These are phyloP conservation scores for Thymus quinquecostatus DNA, from an alignment of 257 asterid species.

Conservation along the genomic window DNA sequence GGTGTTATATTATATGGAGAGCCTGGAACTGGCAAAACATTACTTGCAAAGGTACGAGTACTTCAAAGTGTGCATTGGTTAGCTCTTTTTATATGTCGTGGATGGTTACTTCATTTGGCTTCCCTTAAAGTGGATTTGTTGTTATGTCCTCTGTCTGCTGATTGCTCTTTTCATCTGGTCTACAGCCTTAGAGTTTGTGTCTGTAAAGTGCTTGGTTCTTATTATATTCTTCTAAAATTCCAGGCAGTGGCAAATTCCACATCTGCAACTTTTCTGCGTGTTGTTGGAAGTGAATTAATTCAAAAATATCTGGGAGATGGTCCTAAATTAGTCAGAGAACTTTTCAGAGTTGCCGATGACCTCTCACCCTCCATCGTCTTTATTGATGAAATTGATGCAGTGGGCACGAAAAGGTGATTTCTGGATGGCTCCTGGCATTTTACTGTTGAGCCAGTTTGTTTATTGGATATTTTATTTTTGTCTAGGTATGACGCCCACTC, in stretches of 20 bases:
- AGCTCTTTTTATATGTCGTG: neutral
- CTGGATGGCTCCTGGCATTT: slow-evolving; percentile 9
- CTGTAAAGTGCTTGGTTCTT: slow-evolving; percentile 18
- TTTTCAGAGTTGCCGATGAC: slow-evolving; percentile 94
- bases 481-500: slow-evolving; percentile 90
- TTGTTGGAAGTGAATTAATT: slow-evolving; percentile 91
- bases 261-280: slow-evolving; percentile 95
- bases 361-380: slow-evolving; percentile 94
- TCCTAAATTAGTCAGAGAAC: slow-evolving; percentile 93
- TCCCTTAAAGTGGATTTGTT: neutral
- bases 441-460: slow-evolving; percentile 11
- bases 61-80: neutral
- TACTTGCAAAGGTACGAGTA: slow-evolving; percentile 84
- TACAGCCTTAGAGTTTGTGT: slow-evolving; percentile 3
- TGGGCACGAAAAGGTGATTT: slow-evolving; percentile 82
- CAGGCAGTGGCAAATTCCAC: slow-evolving; percentile 98
- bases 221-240: neutral
- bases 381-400: slow-evolving; percentile 93
- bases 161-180: slow-evolving; percentile 7
- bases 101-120: slow-evolving; percentile 12
- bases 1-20: slow-evolving; percentile 94
- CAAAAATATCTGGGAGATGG: slow-evolving; percentile 96
- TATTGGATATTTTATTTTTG: slow-evolving; percentile 12
- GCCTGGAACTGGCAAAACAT: slow-evolving; percentile 95
- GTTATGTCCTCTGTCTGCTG: neutral